phyloP scores from a whole-genome alignment of 164 flowering plant genomes.

The Buxus sempervirens region DNA sequence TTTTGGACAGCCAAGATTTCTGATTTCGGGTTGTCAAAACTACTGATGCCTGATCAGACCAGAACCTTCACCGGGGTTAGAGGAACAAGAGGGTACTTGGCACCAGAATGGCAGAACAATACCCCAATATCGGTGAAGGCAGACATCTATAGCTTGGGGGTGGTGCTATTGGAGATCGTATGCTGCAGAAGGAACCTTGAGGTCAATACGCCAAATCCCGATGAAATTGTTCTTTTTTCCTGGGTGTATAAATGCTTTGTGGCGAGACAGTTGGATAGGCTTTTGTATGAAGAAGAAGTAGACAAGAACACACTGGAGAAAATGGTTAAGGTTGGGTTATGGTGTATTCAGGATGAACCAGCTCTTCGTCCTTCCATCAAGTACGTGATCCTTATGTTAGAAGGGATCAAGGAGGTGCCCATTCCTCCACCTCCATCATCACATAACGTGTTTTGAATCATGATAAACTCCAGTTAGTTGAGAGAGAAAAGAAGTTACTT shows the following conservation, averaged over 20 bases:
- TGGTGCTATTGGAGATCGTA: constrained; percentile 30
- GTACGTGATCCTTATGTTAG: constrained; percentile 35
- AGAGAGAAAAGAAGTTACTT: too few species aligned
- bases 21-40: constrained; percentile 36
- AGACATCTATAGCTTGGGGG: constrained; percentile 36
- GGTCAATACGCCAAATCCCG: background rate
- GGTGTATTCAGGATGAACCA: constrained; percentile 40
- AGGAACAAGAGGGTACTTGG: constrained; percentile 33
- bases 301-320: constrained; percentile 20
- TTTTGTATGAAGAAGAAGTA: constrained; percentile 15
- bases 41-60: constrained; percentile 25
- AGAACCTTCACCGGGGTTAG: constrained; percentile 17
- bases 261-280: constrained; percentile 11
- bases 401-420: constrained; percentile 26
- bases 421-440: constrained; percentile 28
- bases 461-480: too few species aligned
- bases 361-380: constrained; percentile 36
- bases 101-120: constrained; percentile 33
- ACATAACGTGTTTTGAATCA: too few species aligned
- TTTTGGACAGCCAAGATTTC: constrained; percentile 22
- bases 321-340: constrained; percentile 29
- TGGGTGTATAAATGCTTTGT: constrained; percentile 24
- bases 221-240: constrained; percentile 16
- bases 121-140: constrained; percentile 27
- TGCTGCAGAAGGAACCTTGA: constrained; percentile 25